phyloP scores from a whole-genome alignment of 352 stramenopile genomes.

The Phytophthora sp. region DNA sequence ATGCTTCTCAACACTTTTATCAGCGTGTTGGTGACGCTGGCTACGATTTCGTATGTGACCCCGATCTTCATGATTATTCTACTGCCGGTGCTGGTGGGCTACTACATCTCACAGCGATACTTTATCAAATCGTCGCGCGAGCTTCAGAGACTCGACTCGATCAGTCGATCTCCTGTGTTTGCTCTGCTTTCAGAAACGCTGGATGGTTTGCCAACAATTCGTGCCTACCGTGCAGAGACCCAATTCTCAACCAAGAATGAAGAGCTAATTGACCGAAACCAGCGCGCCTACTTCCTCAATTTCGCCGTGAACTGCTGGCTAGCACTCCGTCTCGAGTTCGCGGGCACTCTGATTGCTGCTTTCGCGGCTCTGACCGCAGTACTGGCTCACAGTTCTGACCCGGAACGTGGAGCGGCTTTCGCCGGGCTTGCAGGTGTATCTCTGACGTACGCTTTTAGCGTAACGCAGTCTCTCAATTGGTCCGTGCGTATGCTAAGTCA shows the following conservation, averaged over 20 bases:
- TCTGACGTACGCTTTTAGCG: constrained; percentile 80
- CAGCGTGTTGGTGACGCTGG: constrained; percentile 65
- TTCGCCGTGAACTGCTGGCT: constrained; percentile 82
- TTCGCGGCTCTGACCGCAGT: constrained; percentile 62
- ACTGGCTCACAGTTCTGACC: constrained; percentile 51
- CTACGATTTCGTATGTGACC: constrained; percentile 75
- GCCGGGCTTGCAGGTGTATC: constrained; percentile 71
- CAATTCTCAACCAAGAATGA: constrained; percentile 64
- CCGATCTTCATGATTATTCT: constrained; percentile 77
- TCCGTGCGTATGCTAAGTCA: constrained; percentile 77
- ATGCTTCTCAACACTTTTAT: constrained; percentile 80
- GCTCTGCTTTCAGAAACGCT: constrained; percentile 95
- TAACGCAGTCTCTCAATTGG: constrained; percentile 83
- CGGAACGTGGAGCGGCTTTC: constrained; percentile 46
- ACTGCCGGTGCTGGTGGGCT: constrained; percentile 68
- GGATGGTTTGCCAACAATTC: constrained; percentile 94
- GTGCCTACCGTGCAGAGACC: constrained; percentile 68
- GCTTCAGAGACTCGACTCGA: constrained; percentile 96
- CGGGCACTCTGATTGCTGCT: constrained; percentile 64
- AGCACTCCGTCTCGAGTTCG: constrained; percentile 76
- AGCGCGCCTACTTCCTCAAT: constrained; percentile 79
- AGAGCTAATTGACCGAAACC: constrained; percentile 64
- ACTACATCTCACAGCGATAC: constrained; percentile 89
- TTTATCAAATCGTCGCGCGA: constrained; percentile 93
- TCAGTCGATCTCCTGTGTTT: constrained; percentile 95